Evolutionary conservation across 345 rosid species (phyloP).

Genomic region (Psidium guajava): DNA sequence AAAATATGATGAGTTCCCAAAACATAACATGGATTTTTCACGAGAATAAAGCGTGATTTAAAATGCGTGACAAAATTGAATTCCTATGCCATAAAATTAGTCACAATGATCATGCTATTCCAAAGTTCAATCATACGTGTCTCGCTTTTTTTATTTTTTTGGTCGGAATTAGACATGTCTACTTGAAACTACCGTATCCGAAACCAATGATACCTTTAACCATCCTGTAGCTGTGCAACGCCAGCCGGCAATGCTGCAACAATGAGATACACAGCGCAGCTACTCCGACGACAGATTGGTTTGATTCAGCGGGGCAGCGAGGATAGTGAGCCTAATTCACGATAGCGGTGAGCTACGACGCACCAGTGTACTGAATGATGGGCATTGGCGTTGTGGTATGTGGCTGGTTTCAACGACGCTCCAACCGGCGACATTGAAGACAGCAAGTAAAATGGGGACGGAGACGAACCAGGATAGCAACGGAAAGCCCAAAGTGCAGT

Average conservation of each 20-base stretch:
- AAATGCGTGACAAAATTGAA: no score
- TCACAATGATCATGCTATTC: no score
- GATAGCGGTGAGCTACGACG: background rate
- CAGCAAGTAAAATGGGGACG: background rate
- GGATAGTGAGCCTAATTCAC: background rate
- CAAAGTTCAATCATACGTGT: no score
- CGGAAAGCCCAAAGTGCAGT: background rate
- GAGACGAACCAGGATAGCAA: fast-evolving
- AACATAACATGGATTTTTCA: background rate
- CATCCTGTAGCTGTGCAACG: background rate
- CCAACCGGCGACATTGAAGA: background rate
- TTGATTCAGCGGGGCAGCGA: fast-evolving
- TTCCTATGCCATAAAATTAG: no score
- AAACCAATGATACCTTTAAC: background rate
- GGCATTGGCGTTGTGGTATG: background rate
- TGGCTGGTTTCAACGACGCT: background rate
- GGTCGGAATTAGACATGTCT: no score
- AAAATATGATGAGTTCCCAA: background rate
- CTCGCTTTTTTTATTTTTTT: no score
- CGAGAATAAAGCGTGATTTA: no score
- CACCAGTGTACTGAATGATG: background rate
- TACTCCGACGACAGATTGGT: background rate
- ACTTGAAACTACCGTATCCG: no score
- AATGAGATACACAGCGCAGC: background rate
- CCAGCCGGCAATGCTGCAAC: background rate